phyloP scores from a whole-genome alignment of 2,329 filamentous ascomycete species.

The Colletotrichum spinosum region DNA sequence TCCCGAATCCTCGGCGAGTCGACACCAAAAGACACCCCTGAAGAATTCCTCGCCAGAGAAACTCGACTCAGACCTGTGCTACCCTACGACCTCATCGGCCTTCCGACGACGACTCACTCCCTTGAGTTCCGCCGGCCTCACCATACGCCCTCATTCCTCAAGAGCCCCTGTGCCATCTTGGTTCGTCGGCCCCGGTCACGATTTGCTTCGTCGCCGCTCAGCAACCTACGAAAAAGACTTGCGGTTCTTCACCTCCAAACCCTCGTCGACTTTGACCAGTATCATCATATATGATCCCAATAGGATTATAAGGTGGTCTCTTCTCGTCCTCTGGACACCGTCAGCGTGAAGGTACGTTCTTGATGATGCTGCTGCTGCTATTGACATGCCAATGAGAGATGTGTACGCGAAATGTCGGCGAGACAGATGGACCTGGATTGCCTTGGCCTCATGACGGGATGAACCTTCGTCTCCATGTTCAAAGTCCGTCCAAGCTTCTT shows the following conservation, averaged over 20 bases:
- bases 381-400: too few relatives aligned
- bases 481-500: slow-evolving; percentile 21
- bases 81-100: slow-evolving; percentile 41
- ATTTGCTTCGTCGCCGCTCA: slow-evolving; percentile 24
- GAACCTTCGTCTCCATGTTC: slow-evolving; percentile 25
- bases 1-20: slow-evolving; percentile 26
- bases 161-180: slow-evolving; percentile 33
- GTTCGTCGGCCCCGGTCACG: slow-evolving; percentile 36
- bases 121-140: slow-evolving; percentile 46
- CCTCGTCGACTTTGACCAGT: neutral
- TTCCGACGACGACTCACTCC: slow-evolving; percentile 48
- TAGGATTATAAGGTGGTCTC: slow-evolving; percentile 32
- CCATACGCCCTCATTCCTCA: slow-evolving; percentile 35
- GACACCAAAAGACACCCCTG: slow-evolving; percentile 34
- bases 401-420: neutral
- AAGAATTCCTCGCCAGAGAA: slow-evolving; percentile 59
- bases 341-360: slow-evolving; percentile 39
- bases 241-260: slow-evolving; percentile 3
- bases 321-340: slow-evolving; percentile 20
- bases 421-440: neutral
- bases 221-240: slow-evolving; percentile 4
- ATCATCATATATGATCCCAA: slow-evolving; percentile 35
- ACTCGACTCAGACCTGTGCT: slow-evolving; percentile 47
- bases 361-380: too few relatives aligned
- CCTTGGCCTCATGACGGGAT: slow-evolving; percentile 21